phyloP scores from a whole-genome alignment of 2,329 filamentous ascomycete species.

The Lasiodiplodia sp. region DNA sequence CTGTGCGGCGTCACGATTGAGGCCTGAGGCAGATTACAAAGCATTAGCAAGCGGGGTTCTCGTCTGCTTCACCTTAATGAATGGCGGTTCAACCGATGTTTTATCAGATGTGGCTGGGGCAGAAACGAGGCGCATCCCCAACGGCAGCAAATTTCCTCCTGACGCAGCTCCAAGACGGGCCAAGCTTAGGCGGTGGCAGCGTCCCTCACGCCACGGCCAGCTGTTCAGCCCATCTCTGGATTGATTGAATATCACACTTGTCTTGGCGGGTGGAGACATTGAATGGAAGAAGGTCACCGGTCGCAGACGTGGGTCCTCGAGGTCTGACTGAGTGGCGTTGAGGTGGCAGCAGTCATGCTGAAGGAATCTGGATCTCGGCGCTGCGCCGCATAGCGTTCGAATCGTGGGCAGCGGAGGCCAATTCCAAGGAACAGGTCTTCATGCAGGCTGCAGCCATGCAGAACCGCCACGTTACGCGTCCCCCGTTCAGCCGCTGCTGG shows the following conservation, averaged over 20 bases:
- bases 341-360: not conserved
- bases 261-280: not conserved
- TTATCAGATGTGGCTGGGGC: constrained; percentile 19
- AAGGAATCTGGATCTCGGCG: not conserved
- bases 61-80: constrained; percentile 15
- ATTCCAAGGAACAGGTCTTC: too few species aligned
- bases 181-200: not conserved
- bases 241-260: not conserved
- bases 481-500: not conserved
- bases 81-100: constrained; percentile 12
- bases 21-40: constrained; percentile 16
- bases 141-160: not conserved
- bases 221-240: not conserved
- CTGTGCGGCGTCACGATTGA: constrained; percentile 2
- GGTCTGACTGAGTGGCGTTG: not conserved
- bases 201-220: not conserved
- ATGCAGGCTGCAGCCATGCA: not conserved
- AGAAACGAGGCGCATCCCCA: not conserved
- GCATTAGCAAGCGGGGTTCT: constrained; percentile 17
- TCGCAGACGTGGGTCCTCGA: not conserved
- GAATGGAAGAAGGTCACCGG: not conserved
- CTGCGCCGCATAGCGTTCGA: too few species aligned
- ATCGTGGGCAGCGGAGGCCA: not conserved
- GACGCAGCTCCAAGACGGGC: not conserved
- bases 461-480: not conserved